Evolutionary conservation across 345 rosid genomes (phyloP).

Genomic region (Capsella bursapastoris): DNA sequence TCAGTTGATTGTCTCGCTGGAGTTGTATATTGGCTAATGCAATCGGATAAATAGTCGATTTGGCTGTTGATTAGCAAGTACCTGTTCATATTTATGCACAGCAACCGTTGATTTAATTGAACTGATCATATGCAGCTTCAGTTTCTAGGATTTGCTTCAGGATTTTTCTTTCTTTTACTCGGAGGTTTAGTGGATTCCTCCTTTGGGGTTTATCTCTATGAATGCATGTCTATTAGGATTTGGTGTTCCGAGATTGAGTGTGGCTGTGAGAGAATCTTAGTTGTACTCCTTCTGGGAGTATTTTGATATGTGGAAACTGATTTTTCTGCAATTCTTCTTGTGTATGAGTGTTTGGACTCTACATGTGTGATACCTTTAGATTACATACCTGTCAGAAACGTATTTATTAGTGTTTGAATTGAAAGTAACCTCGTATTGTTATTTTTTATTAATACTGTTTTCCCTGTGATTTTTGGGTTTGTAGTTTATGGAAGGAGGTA

Average conservation of each 20-base stretch:
- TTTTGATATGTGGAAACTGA: background rate
- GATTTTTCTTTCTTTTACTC: constrained; percentile 16
- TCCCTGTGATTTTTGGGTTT: constrained; percentile 26
- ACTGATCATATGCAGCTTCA: constrained; percentile 15
- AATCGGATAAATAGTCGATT: constrained; percentile 26
- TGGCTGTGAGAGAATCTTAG: constrained; percentile 9
- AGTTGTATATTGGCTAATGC: constrained; percentile 36
- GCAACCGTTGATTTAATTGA: constrained; percentile 31
- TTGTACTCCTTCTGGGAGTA: constrained; percentile 22
- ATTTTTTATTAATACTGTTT: background rate
- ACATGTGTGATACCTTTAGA: constrained; percentile 8
- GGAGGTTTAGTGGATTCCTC: constrained; percentile 35
- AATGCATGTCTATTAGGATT: constrained; percentile 31
- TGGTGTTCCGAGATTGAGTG: background rate
- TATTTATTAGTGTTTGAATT: background rate
- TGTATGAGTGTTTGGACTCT: background rate
- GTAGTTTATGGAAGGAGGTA: constrained; percentile 60
- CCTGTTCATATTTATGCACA: background rate
- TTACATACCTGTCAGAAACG: constrained; percentile 6
- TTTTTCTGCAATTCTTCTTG: background rate
- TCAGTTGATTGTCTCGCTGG: constrained; percentile 20
- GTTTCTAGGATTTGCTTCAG: constrained; percentile 43
- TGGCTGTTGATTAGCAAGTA: background rate
- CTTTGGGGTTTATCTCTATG: constrained; percentile 19
- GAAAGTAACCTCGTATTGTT: background rate